phyloP scores from a whole-genome alignment of 805 yeast species.

The Komagataella phaffii region DNA sequence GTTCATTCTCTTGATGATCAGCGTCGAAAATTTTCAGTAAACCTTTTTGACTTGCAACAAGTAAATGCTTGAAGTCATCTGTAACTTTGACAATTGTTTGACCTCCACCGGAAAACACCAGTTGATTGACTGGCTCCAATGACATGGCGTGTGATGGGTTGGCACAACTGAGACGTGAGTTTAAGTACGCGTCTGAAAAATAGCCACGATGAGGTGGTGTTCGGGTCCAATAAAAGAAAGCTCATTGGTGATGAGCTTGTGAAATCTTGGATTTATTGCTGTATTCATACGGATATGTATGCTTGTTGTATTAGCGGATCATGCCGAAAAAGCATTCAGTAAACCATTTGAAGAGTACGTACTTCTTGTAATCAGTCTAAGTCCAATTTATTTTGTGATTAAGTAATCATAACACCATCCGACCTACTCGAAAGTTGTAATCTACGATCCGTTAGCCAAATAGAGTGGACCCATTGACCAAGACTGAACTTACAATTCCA shows the following conservation, averaged over 20 bases:
- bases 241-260: neutral
- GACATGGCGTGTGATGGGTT: constrained; percentile 6
- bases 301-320: neutral
- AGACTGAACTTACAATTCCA: neutral
- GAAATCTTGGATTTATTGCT: neutral
- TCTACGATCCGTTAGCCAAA: neutral
- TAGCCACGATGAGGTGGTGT: neutral
- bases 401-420: neutral
- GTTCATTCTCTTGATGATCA: constrained; percentile 41
- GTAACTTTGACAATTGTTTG: constrained; percentile 10
- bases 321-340: neutral
- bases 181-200: neutral
- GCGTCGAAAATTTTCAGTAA: constrained; percentile 36
- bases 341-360: neutral
- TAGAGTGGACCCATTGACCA: neutral
- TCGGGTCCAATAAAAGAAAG: neutral
- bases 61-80: constrained; percentile 18
- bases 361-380: neutral
- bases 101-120: constrained; percentile 17
- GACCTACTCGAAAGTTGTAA: neutral
- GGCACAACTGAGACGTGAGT: neutral
- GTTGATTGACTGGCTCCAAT: constrained; percentile 13
- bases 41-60: constrained; percentile 42
- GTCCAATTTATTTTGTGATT: neutral
- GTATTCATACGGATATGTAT: neutral